Evolutionary conservation across 1,284 basidiomycete species (phyloP), one percentile per base, ranked within the genome.

Genomic region (Pterulicium gracile): DNA sequence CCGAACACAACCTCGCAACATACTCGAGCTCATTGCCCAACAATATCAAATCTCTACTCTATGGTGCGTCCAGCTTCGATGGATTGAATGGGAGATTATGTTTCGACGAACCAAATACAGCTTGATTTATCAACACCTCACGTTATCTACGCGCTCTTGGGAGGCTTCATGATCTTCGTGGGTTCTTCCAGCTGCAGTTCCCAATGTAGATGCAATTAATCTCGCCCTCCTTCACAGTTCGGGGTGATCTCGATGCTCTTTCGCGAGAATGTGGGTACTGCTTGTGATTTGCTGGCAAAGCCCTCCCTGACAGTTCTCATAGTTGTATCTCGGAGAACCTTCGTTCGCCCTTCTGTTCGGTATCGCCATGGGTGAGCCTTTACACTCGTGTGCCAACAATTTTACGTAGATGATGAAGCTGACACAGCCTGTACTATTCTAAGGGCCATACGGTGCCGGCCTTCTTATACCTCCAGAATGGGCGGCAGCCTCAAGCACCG

Each of bases 271-370:
- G 84, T 82, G 48, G 36, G 69, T 52, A 51, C 32, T 14, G 7
- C 17, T 41, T 19, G 27, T 32, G n/a, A 32, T 32, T n/a, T 32
- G 27, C 7, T 10, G 7, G 27, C 27, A 32, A 32, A 10, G 27
- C 7, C 27, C 43, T 42, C 23, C 27, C 23, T n/a, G 36, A 39
- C 4, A 7, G 36, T 39, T 39, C 36, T 17, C 44, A 15, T 52
- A 86, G 72, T 67, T 97, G 23, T 98, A 97, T 60, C 81, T 98
- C 51, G 96, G 96, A 54, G 96, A 98, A 73, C 93, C 96, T 3
- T 91, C 88, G 54, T 88, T 92, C 73, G 93, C 96, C 2, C 96
- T 96, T 54, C 63, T 94, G 27, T 93, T 97, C 56, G 94, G 95
- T 20, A 88, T 98, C 59, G 88, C 95, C 52, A 84, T 98, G 51